Evolutionary conservation across 2,329 filamentous ascomycete species (phyloP).

Genomic region (Penicillium sp.): DNA sequence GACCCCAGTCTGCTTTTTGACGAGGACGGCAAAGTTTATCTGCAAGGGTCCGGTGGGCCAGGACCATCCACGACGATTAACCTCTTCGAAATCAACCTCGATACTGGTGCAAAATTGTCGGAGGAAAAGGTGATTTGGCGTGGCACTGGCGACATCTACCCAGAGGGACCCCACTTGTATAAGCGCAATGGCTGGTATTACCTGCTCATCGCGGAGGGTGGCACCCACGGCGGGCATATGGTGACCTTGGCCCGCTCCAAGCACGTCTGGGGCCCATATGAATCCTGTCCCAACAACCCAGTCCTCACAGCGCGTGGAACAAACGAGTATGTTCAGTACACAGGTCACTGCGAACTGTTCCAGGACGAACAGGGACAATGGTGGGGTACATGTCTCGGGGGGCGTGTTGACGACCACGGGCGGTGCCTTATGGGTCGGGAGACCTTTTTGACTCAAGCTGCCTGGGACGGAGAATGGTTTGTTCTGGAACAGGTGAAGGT

Average conservation of each 20-base stretch:
- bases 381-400: slow-evolving; percentile 21
- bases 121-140: slow-evolving; percentile 42
- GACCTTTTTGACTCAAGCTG: slow-evolving; percentile 32
- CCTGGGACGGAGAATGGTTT: slow-evolving; percentile 26
- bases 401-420: slow-evolving; percentile 18
- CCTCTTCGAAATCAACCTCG: background rate
- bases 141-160: slow-evolving; percentile 46
- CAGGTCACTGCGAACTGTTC: slow-evolving; percentile 26
- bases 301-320: slow-evolving; percentile 46
- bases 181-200: slow-evolving; percentile 31
- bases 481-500: slow-evolving; percentile 22
- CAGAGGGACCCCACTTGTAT: slow-evolving; percentile 31
- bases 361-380: slow-evolving; percentile 20
- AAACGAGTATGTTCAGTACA: slow-evolving; percentile 25
- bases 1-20: slow-evolving; percentile 28
- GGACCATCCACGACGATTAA: slow-evolving; percentile 22
- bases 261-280: slow-evolving; percentile 49
- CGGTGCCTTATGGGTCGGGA: slow-evolving; percentile 36
- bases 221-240: slow-evolving; percentile 40
- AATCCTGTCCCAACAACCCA: background rate
- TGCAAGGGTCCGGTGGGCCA: slow-evolving; percentile 28
- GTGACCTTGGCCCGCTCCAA: slow-evolving; percentile 51
- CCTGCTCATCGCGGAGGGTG: slow-evolving; percentile 21
- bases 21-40: slow-evolving; percentile 13
- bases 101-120: background rate